A percentile compares a stretch with the other conserved stretches of the same genome.
Evolutionary conservation across 768 basidiomycete species (phyloP).

Genomic region (Kockovaella imperatae): DNA sequence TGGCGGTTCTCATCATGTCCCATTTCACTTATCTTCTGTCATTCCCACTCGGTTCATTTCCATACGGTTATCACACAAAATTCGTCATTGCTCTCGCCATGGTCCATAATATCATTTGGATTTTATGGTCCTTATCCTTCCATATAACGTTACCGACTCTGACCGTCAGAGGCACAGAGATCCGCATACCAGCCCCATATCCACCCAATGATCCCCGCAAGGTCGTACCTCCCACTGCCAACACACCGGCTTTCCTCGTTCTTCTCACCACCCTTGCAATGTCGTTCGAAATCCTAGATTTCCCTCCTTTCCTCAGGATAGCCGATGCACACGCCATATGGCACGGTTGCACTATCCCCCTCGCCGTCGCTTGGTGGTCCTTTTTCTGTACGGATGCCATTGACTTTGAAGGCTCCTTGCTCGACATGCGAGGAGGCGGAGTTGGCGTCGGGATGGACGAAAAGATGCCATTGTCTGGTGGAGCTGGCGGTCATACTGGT

Average conservation of each 20-base stretch:
- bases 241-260: slow-evolving; percentile 48
- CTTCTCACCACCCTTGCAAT: slow-evolving; percentile 65
- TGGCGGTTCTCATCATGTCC: slow-evolving; percentile 54
- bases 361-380: slow-evolving; percentile 75
- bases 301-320: slow-evolving; percentile 64
- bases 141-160: slow-evolving; percentile 50
- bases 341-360: slow-evolving; percentile 77
- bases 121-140: slow-evolving; percentile 53
- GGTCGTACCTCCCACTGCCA: slow-evolving; percentile 16
- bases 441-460: slow-evolving; percentile 6
- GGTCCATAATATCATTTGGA: slow-evolving; percentile 73
- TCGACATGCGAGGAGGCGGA: slow-evolving; percentile 1
- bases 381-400: slow-evolving; percentile 48
- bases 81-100: slow-evolving; percentile 74
- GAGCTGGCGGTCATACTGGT: background rate
- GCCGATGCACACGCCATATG: slow-evolving; percentile 89
- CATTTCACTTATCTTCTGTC: slow-evolving; percentile 74
- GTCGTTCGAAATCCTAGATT: slow-evolving; percentile 80
- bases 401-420: slow-evolving; percentile 20
- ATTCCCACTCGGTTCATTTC: slow-evolving; percentile 65
- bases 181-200: slow-evolving; percentile 50
- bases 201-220: slow-evolving; percentile 37
- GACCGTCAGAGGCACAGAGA: too few species aligned
- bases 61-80: slow-evolving; percentile 80
- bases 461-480: slow-evolving; percentile 11